phyloP scores from a whole-genome alignment of 2,329 filamentous ascomycete genomes.

The Fusarium burgessii region DNA sequence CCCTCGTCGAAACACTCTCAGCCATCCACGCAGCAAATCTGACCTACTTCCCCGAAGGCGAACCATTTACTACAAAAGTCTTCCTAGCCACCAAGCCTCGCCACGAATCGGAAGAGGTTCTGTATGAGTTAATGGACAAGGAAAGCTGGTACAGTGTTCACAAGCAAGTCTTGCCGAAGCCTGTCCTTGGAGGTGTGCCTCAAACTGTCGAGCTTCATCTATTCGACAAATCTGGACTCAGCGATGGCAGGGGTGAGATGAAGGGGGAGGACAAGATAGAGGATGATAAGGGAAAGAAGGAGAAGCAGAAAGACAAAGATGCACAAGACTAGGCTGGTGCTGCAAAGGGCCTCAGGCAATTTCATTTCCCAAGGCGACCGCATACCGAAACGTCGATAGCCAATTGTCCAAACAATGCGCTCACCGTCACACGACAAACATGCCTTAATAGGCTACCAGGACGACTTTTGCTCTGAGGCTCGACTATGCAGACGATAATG shows the following conservation, averaged over 20 bases:
- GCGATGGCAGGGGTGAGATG: constrained; percentile 29
- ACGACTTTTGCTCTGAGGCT: not conserved
- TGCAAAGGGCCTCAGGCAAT: constrained; percentile 29
- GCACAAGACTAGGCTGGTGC: constrained; percentile 19
- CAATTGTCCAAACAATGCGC: constrained; percentile 34
- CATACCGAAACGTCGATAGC: constrained; percentile 23
- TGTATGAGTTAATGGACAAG: constrained; percentile 61
- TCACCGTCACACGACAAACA: constrained; percentile 15
- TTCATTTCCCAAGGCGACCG: constrained; percentile 22
- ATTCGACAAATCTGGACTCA: constrained; percentile 55
- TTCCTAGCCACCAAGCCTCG: constrained; percentile 68
- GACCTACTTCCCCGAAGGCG: constrained; percentile 30
- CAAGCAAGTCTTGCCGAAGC: constrained; percentile 58
- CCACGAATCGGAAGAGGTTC: constrained; percentile 63
- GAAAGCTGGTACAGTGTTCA: constrained; percentile 60
- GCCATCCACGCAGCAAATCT: constrained; percentile 58
- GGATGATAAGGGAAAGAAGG: constrained; percentile 1
- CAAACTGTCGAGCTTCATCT: constrained; percentile 66
- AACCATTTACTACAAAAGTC: constrained; percentile 55
- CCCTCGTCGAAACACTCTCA: constrained; percentile 65
- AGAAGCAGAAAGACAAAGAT: constrained; percentile 2
- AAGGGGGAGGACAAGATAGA: not conserved
- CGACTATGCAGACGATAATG: constrained; percentile 29
- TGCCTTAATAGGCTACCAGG: constrained; percentile 4
- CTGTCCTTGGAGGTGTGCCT: constrained; percentile 58